Base-by-base conservation (phyloP, 2,329 filamentous ascomycete species). In the Herpotrichia juniperi region DNA sequence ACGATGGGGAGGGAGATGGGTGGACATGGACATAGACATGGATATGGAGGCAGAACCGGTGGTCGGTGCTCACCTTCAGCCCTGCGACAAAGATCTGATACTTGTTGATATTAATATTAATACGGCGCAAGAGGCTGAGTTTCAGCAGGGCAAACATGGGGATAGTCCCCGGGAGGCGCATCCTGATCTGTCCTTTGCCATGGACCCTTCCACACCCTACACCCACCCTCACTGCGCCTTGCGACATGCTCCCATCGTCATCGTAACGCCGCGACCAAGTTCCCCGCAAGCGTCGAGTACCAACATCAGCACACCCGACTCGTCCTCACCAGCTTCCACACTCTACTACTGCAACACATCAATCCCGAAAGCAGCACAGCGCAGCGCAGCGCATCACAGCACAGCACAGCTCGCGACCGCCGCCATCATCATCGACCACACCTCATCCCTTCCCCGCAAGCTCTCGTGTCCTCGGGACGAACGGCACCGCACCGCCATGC, bases 401-500 rank as follows among this genome's bases (percentile, higher is more conserved):
- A 9, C 9, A n/a, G n/a, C 28, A 9, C 28, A 31, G 28, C 9
- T 31, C n/a, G 28, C 28, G 28, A 9, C 22, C 22, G 9, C 25
- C 5, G 26, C 39, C 21, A 10, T 40, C 39, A 17, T 42, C 39
- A 26, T 19, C 39, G 39, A n/a, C 39, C 34, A 8, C 34, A 17
- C 19, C 8, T 7, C 8, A 16, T n/a, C 42, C 6, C 34, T 19
- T 21, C 25, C n/a, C 42, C n/a, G n/a, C 42, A 44, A 30, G 21
- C 37, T 21, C 21, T 24, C 37, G 10, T 12, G 37, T n/a, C 4
- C n/a, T 21, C 37, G 19, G 37, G 37, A 40, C 37, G 19, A 25
- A 40, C 37, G 37, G 37, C 37, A 40, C 37, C 9, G 12, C 37
- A 10, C 16, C 42, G 42, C 42, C 28, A 45, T 45, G 42, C 12